Conservation (phyloP, 306 rosid genomes). For the Malus sieversii region DNA sequence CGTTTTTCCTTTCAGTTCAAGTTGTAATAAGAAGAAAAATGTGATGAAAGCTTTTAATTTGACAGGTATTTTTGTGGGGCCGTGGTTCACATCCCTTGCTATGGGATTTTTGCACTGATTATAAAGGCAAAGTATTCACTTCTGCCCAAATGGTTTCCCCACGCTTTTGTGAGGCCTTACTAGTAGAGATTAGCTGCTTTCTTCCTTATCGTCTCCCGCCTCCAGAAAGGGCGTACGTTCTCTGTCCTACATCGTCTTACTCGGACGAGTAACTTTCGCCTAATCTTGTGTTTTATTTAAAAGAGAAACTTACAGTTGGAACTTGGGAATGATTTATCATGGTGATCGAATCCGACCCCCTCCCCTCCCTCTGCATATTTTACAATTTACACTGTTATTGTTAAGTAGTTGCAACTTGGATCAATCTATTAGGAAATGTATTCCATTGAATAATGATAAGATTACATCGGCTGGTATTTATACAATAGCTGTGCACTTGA, state of each 20-base stretch:
- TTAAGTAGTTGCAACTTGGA: neutral
- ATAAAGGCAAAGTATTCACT: conserved; percentile 45
- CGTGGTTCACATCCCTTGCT: conserved; percentile 62
- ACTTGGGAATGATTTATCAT: neutral
- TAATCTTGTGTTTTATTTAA: too few relatives aligned
- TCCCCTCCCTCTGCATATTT: neutral
- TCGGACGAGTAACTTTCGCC: neutral
- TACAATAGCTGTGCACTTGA: too few relatives aligned
- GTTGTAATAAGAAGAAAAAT: neutral
- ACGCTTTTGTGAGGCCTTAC: conserved; percentile 25
- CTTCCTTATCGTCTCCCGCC: neutral
- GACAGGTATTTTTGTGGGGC: conserved; percentile 70
- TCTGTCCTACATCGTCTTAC: too few relatives aligned
- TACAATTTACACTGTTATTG: neutral
- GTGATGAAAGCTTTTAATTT: neutral
- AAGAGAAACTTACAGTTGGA: neutral
- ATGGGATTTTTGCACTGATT: conserved; percentile 52
- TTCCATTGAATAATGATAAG: too few relatives aligned
- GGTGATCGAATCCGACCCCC: neutral
- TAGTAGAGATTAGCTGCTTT: conserved; percentile 15
- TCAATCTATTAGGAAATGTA: neutral
- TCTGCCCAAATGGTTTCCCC: conserved; percentile 52
- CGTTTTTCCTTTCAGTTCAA: neutral
- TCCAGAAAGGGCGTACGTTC: too few relatives aligned
- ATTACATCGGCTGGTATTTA: too few relatives aligned